These are phyloP conservation scores for Calamus simplicifolius DNA, from an alignment of 176 grass and related monocot genomes.

Conservation along the genomic window DNA sequence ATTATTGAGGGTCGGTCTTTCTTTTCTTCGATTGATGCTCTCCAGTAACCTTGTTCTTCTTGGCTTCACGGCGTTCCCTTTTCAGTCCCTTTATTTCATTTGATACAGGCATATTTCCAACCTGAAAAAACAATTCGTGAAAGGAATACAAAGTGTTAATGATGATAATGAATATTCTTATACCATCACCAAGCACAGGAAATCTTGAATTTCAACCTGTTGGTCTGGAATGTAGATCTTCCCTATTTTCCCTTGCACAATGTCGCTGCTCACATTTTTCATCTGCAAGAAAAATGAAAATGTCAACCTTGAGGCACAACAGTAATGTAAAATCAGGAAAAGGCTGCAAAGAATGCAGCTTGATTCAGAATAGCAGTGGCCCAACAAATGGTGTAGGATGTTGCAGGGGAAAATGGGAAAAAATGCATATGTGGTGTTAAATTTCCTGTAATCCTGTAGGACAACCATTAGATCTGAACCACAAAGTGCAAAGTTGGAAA, in stretches of 20 bases:
- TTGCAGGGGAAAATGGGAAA: not conserved
- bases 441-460: not conserved
- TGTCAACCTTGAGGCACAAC: not conserved
- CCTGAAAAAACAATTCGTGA: slow-evolving; percentile 18
- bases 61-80: slow-evolving; percentile 71
- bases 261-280: slow-evolving; percentile 73
- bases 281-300: slow-evolving; percentile 35
- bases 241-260: slow-evolving; percentile 46
- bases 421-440: not conserved
- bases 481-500: not conserved
- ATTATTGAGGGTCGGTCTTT: slow-evolving; percentile 54
- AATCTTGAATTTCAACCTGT: slow-evolving; percentile 26
- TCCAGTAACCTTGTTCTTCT: slow-evolving; percentile 41
- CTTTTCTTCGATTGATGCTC: slow-evolving; percentile 57
- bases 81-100: slow-evolving; percentile 65
- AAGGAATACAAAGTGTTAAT: too few species aligned
- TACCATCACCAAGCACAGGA: too few species aligned
- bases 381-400: too few species aligned
- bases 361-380: too few species aligned
- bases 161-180: too few species aligned
- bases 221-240: slow-evolving; percentile 84
- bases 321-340: too few species aligned
- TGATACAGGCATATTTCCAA: slow-evolving; percentile 49
- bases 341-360: too few species aligned
- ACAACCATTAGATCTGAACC: too few species aligned